Percentiles rank a stretch among this genome's conserved stretches.
phyloP scores from a whole-genome alignment of 1,284 basidiomycete species.

The Mycena sp. region DNA sequence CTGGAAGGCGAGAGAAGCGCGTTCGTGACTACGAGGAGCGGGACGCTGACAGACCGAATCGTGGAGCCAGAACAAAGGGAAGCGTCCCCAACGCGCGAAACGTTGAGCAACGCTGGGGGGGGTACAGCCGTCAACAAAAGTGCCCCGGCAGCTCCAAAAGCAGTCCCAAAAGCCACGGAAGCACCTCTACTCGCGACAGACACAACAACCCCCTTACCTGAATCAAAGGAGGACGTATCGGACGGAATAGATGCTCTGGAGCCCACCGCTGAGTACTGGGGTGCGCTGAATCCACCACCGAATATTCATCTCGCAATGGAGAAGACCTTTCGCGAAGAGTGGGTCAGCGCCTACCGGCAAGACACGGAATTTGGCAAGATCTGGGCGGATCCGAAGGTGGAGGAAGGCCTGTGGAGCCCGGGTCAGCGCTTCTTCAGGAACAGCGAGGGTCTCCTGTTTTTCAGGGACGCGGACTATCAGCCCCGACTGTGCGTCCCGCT shows the following conservation, averaged over 20 bases:
- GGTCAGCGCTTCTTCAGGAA: slow-evolving; percentile 18
- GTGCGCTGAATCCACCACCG: neutral
- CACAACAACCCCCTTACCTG: too few relatives aligned
- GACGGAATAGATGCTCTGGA: neutral
- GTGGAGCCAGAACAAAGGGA: too few relatives aligned
- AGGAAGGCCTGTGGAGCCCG: neutral
- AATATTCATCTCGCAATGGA: neutral
- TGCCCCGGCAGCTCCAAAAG: too few relatives aligned
- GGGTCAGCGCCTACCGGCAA: neutral
- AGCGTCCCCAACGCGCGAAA: too few relatives aligned
- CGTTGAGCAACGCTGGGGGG: too few relatives aligned
- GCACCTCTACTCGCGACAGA: too few relatives aligned
- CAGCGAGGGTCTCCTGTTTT: slow-evolving; percentile 22
- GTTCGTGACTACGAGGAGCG: too few relatives aligned
- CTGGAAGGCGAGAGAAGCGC: neutral
- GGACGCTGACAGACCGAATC: too few relatives aligned
- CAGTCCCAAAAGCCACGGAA: too few relatives aligned
- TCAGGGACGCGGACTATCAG: slow-evolving; percentile 24
- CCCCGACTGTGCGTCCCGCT: slow-evolving; percentile 29
- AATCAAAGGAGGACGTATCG: neutral
- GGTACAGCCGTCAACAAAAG: too few relatives aligned
- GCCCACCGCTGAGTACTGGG: neutral
- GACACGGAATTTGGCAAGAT: neutral
- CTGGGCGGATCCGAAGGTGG: neutral
- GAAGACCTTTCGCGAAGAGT: neutral